phyloP scores from a whole-genome alignment of 176 grass and related monocot genomes.

The Bolboschoenus planiculmis region DNA sequence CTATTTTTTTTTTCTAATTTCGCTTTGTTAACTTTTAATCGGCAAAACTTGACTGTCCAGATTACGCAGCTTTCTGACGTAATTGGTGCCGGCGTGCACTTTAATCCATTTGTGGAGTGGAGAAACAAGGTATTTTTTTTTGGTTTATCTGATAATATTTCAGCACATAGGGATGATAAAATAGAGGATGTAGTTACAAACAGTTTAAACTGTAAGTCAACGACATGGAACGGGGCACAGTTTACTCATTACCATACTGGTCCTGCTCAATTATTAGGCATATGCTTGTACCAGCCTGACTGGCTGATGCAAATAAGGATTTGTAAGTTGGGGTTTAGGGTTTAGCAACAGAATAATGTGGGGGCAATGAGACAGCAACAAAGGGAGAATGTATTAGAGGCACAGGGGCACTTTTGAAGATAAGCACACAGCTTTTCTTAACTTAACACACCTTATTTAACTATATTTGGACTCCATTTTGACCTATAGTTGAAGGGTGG shows the following conservation, averaged over 20 bases:
- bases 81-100: conserved; percentile 66
- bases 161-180: neutral
- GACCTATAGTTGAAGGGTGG: neutral
- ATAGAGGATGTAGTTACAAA: neutral
- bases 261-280: neutral
- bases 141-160: neutral
- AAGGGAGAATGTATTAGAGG: too few relatives aligned
- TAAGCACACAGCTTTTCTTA: neutral
- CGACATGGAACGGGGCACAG: neutral
- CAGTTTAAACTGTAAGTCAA: neutral
- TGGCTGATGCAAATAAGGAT: neutral
- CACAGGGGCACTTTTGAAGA: too few relatives aligned
- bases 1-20: neutral
- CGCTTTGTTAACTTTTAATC: neutral
- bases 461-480: too few relatives aligned
- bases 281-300: neutral
- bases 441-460: neutral
- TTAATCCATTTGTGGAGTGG: conserved; percentile 93
- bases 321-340: too few relatives aligned
- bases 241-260: neutral
- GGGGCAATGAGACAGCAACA: too few relatives aligned
- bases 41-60: conserved; percentile 32
- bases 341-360: too few relatives aligned
- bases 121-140: conserved; percentile 49
- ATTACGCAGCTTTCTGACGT: conserved; percentile 48